Conservation (phyloP, 2,329 filamentous ascomycete genomes). For the Aspergillus flavus region DNA sequence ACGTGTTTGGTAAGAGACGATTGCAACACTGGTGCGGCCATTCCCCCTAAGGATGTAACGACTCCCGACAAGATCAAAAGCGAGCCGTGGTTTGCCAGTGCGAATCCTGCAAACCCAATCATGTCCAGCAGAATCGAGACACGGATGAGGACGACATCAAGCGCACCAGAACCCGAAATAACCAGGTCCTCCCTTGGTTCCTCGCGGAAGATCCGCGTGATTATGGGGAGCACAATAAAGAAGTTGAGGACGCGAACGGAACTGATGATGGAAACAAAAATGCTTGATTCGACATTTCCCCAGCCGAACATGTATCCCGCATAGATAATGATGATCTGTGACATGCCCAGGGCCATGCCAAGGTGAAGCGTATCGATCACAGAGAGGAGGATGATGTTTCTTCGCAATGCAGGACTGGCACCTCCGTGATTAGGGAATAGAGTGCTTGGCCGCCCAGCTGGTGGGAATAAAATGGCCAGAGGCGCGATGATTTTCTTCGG, state of each 20-base stretch:
- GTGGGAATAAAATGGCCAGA: constrained; percentile 76
- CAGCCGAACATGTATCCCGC: constrained; percentile 78
- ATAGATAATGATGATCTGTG: constrained; percentile 83
- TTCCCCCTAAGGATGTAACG: constrained; percentile 75
- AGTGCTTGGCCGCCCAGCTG: constrained; percentile 33
- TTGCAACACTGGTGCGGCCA: constrained; percentile 83
- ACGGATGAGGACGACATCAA: constrained; percentile 79
- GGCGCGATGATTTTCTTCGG: constrained; percentile 72
- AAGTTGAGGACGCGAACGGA: constrained; percentile 74
- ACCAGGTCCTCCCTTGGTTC: constrained; percentile 36
- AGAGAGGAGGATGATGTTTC: constrained; percentile 81
- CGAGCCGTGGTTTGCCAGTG: constrained; percentile 61
- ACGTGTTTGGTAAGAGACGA: constrained; percentile 89
- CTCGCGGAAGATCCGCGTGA: constrained; percentile 74
- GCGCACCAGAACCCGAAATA: constrained; percentile 69
- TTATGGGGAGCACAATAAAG: constrained; percentile 70
- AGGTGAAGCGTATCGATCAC: constrained; percentile 81
- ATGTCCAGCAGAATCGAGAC: constrained; percentile 75
- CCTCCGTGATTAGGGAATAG: constrained; percentile 55
- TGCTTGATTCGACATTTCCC: constrained; percentile 76
- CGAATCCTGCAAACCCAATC: constrained; percentile 74
- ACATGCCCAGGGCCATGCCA: constrained; percentile 76
- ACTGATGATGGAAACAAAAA: constrained; percentile 81
- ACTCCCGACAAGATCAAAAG: constrained; percentile 74
- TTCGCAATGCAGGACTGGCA: constrained; percentile 63